Evolutionary conservation across 805 yeast genomes (phyloP).

Genomic region (Teunomyces cretensis): DNA sequence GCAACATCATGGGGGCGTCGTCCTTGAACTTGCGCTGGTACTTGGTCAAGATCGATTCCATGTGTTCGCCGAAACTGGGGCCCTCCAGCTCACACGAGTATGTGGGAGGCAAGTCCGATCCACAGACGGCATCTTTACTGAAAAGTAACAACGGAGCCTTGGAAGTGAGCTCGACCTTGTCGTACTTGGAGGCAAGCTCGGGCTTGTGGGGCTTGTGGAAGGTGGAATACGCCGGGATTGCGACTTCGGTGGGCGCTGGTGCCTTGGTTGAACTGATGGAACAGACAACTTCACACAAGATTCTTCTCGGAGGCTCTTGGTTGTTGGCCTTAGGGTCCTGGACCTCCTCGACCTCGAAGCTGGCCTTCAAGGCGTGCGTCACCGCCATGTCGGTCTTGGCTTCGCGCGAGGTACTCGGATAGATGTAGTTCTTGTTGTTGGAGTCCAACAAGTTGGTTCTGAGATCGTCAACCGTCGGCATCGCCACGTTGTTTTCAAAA

Average conservation of each 20-base stretch:
- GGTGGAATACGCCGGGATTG: not conserved
- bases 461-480: slow-evolving; percentile 5
- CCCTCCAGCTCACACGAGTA: not conserved
- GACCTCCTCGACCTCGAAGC: slow-evolving; percentile 13
- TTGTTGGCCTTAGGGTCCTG: not conserved
- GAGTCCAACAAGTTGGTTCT: not conserved
- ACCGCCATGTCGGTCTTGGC: slow-evolving; percentile 8
- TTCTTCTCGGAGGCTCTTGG: no score
- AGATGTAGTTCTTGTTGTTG: not conserved
- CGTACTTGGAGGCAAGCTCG: not conserved
- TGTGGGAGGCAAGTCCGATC: not conserved
- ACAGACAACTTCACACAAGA: not conserved
- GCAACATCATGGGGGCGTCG: not conserved
- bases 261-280: not conserved
- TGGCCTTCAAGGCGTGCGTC: slow-evolving; percentile 10
- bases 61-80: not conserved
- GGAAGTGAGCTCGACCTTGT: not conserved
- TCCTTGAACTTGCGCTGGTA: not conserved
- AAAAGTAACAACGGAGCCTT: not conserved
- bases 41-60: not conserved
- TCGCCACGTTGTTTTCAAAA: not conserved
- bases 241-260: slow-evolving; percentile 1
- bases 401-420: slow-evolving; percentile 8
- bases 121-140: not conserved
- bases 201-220: not conserved